Conservation (phyloP, 1,284 basidiomycete genomes). For the Phylloporus gajari region DNA sequence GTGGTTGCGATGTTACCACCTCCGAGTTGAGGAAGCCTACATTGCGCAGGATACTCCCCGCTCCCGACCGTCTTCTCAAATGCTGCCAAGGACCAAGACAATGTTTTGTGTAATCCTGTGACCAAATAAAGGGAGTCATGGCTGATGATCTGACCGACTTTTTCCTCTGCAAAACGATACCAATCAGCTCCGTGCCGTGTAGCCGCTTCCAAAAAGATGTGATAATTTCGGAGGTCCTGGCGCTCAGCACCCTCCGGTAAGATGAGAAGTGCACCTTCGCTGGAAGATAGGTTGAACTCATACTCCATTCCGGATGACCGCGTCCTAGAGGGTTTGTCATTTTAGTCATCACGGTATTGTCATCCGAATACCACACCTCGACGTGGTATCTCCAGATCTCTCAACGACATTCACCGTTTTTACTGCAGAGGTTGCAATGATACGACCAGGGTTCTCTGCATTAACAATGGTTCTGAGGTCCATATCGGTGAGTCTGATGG, state of each 20-base stretch:
- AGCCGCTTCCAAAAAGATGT: conserved; percentile 16
- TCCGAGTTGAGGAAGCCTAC: too few species aligned
- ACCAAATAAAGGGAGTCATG: conserved; percentile 26
- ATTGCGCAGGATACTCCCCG: background rate
- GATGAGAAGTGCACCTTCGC: conserved; percentile 25
- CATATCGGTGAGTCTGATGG: conserved; percentile 1
- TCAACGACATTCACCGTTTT: too few species aligned
- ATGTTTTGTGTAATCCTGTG: conserved; percentile 23
- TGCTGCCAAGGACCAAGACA: conserved; percentile 21
- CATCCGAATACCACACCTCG: too few species aligned
- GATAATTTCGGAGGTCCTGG: conserved; percentile 14
- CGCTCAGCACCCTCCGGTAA: conserved; percentile 26
- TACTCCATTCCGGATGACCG: too few species aligned
- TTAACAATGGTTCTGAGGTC: conserved; percentile 17
- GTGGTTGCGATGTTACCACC: too few species aligned
- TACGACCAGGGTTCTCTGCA: conserved; percentile 9
- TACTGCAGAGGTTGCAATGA: conserved; percentile 12
- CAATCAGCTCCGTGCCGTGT: conserved; percentile 15
- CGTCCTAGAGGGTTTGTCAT: too few species aligned
- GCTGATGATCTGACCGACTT: conserved; percentile 16
- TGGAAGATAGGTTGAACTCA: conserved; percentile 9
- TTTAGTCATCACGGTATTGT: too few species aligned
- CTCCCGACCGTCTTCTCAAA: conserved; percentile 8
- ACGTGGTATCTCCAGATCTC: too few species aligned
- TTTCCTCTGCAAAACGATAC: too few species aligned